Evolutionary conservation across 2,329 filamentous ascomycete genomes (phyloP).

Genomic region (Lomentospora prolificans): DNA sequence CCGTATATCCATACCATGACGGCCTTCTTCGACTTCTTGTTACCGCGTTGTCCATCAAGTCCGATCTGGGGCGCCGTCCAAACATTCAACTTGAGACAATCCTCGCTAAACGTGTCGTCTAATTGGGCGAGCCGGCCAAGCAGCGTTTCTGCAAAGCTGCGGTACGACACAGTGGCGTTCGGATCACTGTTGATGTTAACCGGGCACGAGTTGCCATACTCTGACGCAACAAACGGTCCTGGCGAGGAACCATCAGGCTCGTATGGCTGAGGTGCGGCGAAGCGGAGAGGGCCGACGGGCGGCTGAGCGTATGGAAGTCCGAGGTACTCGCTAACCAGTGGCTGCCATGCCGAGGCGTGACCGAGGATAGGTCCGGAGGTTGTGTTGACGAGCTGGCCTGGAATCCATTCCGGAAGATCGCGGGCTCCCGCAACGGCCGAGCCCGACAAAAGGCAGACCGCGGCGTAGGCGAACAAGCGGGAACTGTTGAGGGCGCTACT

Average conservation of each 20-base stretch:
- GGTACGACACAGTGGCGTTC: neutral
- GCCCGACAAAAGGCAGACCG: neutral
- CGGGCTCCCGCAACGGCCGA: neutral
- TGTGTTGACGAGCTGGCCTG: neutral
- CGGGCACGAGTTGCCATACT: neutral
- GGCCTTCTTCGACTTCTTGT: constrained; percentile 20
- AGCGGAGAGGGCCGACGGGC: neutral
- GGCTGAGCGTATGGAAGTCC: neutral
- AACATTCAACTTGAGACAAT: constrained; percentile 28
- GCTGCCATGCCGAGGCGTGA: neutral
- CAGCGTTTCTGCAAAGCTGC: neutral
- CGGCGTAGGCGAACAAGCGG: neutral
- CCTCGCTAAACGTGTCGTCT: constrained; percentile 18
- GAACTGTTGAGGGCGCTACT: neutral
- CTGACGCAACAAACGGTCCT: neutral
- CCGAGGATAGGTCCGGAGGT: neutral
- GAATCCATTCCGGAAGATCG: neutral
- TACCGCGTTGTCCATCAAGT: constrained; percentile 8
- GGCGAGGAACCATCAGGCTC: neutral
- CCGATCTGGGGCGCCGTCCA: constrained; percentile 25
- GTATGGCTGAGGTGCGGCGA: neutral
- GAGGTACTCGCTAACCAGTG: neutral
- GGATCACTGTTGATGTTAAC: neutral
- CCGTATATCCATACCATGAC: constrained; percentile 35
- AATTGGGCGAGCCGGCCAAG: neutral